Percentiles rank a stretch among this genome's conserved stretches.
These are phyloP conservation scores for Pythium guiyangense DNA, from an alignment of 352 stramenopile genomes.

Conservation along the genomic window DNA sequence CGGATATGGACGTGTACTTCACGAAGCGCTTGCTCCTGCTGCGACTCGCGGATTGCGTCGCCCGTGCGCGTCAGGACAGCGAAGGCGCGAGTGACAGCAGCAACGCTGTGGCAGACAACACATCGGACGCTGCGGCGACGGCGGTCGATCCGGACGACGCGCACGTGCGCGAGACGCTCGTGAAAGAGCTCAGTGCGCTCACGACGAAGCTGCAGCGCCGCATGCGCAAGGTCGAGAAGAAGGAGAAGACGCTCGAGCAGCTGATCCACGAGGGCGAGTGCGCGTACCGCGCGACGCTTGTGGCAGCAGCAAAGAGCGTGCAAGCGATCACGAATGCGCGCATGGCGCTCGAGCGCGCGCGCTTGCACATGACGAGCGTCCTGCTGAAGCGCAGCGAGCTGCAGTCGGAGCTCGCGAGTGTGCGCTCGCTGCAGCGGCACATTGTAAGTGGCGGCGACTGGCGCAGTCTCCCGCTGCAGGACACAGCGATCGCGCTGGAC, in stretches of 20 bases:
- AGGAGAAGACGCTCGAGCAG: slow-evolving; percentile 26
- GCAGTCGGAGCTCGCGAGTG: slow-evolving; percentile 5
- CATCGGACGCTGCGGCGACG: not conserved
- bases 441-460: slow-evolving; percentile 9
- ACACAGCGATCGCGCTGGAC: too few relatives aligned
- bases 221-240: slow-evolving; percentile 52
- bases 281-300: slow-evolving; percentile 25
- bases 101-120: not conserved
- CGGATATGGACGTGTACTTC: slow-evolving; percentile 50
- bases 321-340: slow-evolving; percentile 26
- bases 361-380: slow-evolving; percentile 25
- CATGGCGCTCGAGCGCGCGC: slow-evolving; percentile 26
- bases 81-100: not conserved
- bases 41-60: slow-evolving; percentile 17
- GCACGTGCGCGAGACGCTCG: slow-evolving; percentile 2
- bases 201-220: slow-evolving; percentile 39
- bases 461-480: not conserved
- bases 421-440: slow-evolving; percentile 18
- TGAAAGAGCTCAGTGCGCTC: slow-evolving; percentile 16
- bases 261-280: slow-evolving; percentile 23
- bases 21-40: slow-evolving; percentile 35
- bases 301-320: slow-evolving; percentile 9
- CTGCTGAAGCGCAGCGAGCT: slow-evolving; percentile 37
- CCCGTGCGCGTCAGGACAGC: slow-evolving; percentile 1
- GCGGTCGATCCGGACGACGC: not conserved